Conservation (phyloP, 2,329 filamentous ascomycete species). For the Ophiostoma sp. region DNA sequence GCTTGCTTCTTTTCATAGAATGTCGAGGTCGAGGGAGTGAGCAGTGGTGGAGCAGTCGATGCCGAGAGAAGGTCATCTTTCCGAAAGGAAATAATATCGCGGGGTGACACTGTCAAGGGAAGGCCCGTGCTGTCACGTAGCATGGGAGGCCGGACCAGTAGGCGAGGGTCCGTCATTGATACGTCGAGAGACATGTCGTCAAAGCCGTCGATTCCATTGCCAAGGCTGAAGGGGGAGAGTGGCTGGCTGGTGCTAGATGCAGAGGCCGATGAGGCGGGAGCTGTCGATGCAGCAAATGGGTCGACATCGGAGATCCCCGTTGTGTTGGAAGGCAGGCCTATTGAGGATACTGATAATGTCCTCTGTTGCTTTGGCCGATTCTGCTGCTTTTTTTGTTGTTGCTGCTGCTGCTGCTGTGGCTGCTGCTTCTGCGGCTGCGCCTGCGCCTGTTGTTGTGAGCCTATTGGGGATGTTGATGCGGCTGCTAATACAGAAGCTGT, state of each 20-base stretch:
- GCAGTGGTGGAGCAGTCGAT: neutral
- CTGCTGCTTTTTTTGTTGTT: neutral
- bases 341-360: neutral
- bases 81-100: constrained; percentile 1
- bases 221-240: constrained; percentile 11
- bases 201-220: neutral
- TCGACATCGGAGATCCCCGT: neutral
- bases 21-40: neutral
- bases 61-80: neutral
- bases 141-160: neutral
- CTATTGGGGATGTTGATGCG: neutral
- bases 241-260: neutral
- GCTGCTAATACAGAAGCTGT: neutral
- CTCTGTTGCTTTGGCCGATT: neutral
- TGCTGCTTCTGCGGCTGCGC: constrained; percentile 6
- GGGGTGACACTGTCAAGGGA: constrained; percentile 14
- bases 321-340: neutral
- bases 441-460: neutral
- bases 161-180: neutral
- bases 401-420: constrained; percentile 5
- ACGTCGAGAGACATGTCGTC: constrained; percentile 7
- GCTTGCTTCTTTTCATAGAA: constrained; percentile 12
- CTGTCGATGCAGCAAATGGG: neutral
- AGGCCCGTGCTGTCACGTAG: neutral
- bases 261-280: neutral